Base-by-base conservation (phyloP, 345 rosid genomes). In the Arabis alpina region DNA sequence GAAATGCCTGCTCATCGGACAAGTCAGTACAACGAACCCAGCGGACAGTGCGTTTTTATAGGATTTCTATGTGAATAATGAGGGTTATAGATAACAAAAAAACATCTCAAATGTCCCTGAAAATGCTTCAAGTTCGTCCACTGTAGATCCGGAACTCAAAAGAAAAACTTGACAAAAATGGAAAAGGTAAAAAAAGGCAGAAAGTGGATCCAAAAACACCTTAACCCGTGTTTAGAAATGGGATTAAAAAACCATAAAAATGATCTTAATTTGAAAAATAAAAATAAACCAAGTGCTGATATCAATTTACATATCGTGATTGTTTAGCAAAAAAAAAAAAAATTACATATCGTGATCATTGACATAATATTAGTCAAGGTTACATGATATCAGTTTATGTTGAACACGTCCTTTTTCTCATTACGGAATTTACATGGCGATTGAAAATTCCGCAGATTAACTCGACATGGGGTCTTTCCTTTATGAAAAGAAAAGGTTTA, bases 401-500 rank as follows among this genome's bases (percentile, higher is more conserved):
- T 69, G 50, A 41, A 49, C 19, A 15, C 59, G 58, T 19, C 7
- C 49, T 58, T 25, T 58, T 41, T 39, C 8, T 27, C 74, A 70
- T 64, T 39, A 41, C 74, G 41, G 50, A 69, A 70, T 49, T 50
- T 11, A 15, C 74, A 69, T 69, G 66, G 49, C 39, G 19, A 69
- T 24, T 70, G 74, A 27, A 70, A 27, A 49, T 70, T 59, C 59
- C 59, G 66, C 58, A 70, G 57, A 59, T 37, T 24, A 13, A 47
- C 36, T 49, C 57, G 23, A 19, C 65, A 39, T 24, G 10, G 28
- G 57, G 45, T 49, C 54, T 44, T 32, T 13, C 48, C 8, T 34
- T 24, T 5, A 4, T 19, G 4, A 8, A 44, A 8, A 16, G 2
- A 8, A 28, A 34, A 56, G 43, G 16, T 30, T 58, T 40, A 41